A percentile compares a stretch with the other conserved stretches of the same genome.
Conservation (phyloP, 176 grass and related monocot genomes). For the Zoysia pacifica region DNA sequence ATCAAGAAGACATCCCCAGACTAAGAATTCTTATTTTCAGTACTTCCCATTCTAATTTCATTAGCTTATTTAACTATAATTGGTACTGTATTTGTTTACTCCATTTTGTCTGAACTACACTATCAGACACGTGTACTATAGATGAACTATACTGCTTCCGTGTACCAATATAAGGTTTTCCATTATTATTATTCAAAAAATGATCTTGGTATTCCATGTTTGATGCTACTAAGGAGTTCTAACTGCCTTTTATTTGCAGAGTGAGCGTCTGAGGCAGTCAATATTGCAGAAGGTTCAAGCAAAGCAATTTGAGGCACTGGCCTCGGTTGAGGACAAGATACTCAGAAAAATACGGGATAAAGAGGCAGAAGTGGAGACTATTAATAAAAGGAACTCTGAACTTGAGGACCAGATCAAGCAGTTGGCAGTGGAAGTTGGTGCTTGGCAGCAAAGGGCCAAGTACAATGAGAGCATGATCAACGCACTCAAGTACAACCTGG, state of each 20-base stretch:
- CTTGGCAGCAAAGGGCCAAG: constrained; percentile 97
- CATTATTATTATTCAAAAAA: not conserved
- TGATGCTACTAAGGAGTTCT: constrained; percentile 3
- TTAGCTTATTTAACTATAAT: not conserved
- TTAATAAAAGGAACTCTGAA: constrained; percentile 85
- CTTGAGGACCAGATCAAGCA: constrained; percentile 96
- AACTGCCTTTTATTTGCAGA: constrained; percentile 50
- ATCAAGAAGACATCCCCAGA: not conserved
- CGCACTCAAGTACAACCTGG: constrained; percentile 91
- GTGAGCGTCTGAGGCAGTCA: constrained; percentile 83
- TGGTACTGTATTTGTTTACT: constrained; percentile 17
- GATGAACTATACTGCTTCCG: constrained; percentile 9
- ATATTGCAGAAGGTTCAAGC: constrained; percentile 95
- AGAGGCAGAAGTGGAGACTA: constrained; percentile 77
- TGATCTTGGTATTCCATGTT: not conserved
- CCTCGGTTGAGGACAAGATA: constrained; percentile 89
- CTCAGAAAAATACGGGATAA: constrained; percentile 83
- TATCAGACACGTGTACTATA: not conserved
- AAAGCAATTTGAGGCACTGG: constrained; percentile 87
- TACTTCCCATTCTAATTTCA: not conserved
- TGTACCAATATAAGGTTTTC: not conserved
- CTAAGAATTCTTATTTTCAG: not conserved
- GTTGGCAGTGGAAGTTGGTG: constrained; percentile 74
- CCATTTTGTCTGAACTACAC: not conserved
- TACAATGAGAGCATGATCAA: constrained; percentile 97